Base-by-base conservation (phyloP, 441 rosid genomes). In the Gossypium lobatum region DNA sequence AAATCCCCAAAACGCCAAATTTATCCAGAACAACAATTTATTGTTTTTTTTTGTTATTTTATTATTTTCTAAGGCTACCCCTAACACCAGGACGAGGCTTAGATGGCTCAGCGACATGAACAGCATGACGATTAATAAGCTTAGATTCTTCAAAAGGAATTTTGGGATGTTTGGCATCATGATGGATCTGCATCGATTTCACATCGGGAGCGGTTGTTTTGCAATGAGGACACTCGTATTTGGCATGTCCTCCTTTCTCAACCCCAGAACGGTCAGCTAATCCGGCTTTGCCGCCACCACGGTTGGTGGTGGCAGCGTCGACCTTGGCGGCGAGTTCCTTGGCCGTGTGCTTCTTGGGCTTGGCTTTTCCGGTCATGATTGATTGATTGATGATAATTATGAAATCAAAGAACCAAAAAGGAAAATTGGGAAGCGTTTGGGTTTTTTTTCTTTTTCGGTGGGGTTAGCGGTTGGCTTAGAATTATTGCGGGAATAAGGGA, bases 291-390 rank as follows among this genome's bases (percentile, higher is more conserved):
- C 99, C 99, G 50, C 99, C 99, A 37, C 99, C 99, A 9, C 97
- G 81, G 78, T 89, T 96, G 25, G 98, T 96, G 31, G 85, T 75
- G 31, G 98, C 99, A 0, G 97, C 98, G 77, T 95, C 97, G 54
- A 85, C 75, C 76, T 95, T 95, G 11, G 95, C 77, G 2, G 88
- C 85, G 76, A 95, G 81, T 85, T 93, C 99, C 85, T 96, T 96
- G 34, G 98, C 98, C 28, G 98, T 96, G 84, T 96, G 99, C 98
- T 96, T 96, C 96, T 93, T 96, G 16, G 98, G 99, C 94, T 96
- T 93, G 42, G 98, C 98, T 79, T 93, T 96, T 16, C 99, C 98
- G 0, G 99, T 96, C 99, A 93, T 92, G 70, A 59, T 72, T 3
- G 65, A 34, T 6, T 34, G 39, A 34, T 34, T 34, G 39, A 58